Evolutionary conservation across 164 flowering plant species (phyloP), one percentile per base, ranked within the genome.

Genomic region (Paratinospora sagittata): DNA sequence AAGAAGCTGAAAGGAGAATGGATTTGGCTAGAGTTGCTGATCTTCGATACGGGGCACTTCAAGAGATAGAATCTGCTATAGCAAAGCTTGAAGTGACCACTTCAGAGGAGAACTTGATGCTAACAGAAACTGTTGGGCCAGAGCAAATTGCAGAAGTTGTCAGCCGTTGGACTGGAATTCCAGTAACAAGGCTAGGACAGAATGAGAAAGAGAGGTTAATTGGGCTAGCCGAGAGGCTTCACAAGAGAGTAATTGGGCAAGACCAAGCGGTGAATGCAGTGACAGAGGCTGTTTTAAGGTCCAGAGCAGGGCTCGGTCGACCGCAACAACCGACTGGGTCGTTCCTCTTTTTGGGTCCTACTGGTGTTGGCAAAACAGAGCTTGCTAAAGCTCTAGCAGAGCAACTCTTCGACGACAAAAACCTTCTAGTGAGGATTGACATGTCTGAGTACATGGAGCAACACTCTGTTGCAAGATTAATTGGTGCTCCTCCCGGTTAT

Each of bases 401-500:
- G 73, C 97, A 94, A 71, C 84, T 92, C n/a, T 92, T 94, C 80
- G 97, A 94, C 73, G 95, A 92, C 78, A 95, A 89, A 13, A 90
- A 92, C 23, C 81, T 85, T 9, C 67, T 94, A 62, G 77, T 94
- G 7, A 78, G 98, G 27, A 92, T 92, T 37, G 98, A 94, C 65
- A 92, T 94, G 98, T 90, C 97, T 0, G 98, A 94, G 82, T 94
- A 94, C 73, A 92, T 92, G 97, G 97, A 94, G 76, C 97, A 94
- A 26, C 98, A 92, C 63, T 92, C 98, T 0, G 95, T 94, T 33
- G 80, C 98, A 0, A 81, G 98, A 6, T 75, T 94, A 14, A 94
- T 92, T 71, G 98, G 98, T 60, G 97, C 98, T 63, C 98, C 98
- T 0, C 98, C 97, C n/a, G 98, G 98, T 89, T 92, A 94, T 74